Percentiles rank a stretch among this genome's conserved stretches.
These are phyloP conservation scores for Flaveria bidentis DNA, from an alignment of 129 eudicot genomes.

Conservation along the genomic window DNA sequence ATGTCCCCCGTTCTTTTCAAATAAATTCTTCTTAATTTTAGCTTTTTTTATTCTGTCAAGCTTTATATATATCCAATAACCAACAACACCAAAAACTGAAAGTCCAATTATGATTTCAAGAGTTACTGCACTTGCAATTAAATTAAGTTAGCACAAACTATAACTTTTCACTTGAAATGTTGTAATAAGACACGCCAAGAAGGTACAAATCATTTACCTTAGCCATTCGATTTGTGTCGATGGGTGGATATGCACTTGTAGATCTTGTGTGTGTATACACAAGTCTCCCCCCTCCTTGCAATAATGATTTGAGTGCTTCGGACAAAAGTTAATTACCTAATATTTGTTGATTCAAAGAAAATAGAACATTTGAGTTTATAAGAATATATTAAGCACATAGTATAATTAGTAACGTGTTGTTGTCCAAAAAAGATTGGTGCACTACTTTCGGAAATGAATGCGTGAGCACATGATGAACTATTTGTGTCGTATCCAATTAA, in stretches of 20 bases:
- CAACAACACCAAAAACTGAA: conserved; percentile 14
- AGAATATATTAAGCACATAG: neutral
- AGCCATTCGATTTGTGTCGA: neutral
- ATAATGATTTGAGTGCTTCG: conserved; percentile 15
- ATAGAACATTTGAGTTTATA: neutral
- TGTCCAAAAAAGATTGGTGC: neutral
- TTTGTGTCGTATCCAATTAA: neutral
- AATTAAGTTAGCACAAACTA: neutral
- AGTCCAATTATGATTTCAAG: conserved; percentile 7
- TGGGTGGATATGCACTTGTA: conserved; percentile 29
- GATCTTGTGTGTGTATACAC: conserved; percentile 32
- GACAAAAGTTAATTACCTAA: conserved; percentile 20
- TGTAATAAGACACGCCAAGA: too few relatives aligned
- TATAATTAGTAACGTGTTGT: too few relatives aligned
- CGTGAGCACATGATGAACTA: neutral
- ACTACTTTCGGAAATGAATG: conserved; percentile 10
- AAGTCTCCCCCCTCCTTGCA: conserved; percentile 25
- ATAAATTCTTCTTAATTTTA: conserved; percentile 13
- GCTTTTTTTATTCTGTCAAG: conserved; percentile 14
- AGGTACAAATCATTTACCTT: conserved; percentile 18
- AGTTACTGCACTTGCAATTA: neutral
- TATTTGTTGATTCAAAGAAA: neutral
- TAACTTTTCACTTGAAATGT: too few relatives aligned
- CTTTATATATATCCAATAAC: neutral
- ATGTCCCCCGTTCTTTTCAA: conserved; percentile 36